Evolutionary conservation across 2,329 filamentous ascomycete species (phyloP).

Genomic region (Ascochyta lentis): DNA sequence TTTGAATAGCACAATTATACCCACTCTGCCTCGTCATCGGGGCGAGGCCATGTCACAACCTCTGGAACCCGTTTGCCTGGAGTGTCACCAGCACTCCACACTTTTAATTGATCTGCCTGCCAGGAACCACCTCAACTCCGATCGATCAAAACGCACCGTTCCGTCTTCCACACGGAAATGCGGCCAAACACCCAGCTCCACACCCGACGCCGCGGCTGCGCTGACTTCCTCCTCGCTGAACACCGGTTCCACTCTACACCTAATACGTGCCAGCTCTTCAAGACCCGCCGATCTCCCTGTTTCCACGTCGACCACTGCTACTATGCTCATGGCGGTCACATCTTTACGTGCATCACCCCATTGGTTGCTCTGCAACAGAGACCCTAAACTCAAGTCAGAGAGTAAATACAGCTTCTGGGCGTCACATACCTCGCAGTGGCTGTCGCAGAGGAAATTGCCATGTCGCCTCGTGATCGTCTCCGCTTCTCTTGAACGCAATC

Average conservation of each 20-base stretch:
- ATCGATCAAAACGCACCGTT: slow-evolving; percentile 38
- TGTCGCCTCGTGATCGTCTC: slow-evolving; percentile 19
- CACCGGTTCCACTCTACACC: slow-evolving; percentile 27
- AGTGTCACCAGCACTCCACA: slow-evolving; percentile 41
- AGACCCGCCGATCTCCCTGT: slow-evolving; percentile 18
- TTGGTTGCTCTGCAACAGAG: not conserved
- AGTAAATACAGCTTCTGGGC: too few species aligned
- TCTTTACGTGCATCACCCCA: slow-evolving; percentile 5
- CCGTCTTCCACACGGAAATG: slow-evolving; percentile 43
- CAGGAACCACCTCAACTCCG: slow-evolving; percentile 39
- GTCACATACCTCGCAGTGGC: not conserved
- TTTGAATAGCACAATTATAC: slow-evolving; percentile 23
- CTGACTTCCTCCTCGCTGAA: slow-evolving; percentile 22
- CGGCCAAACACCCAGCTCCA: slow-evolving; percentile 23
- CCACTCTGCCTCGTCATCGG: slow-evolving; percentile 6
- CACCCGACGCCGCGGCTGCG: slow-evolving; percentile 7
- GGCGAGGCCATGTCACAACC: not conserved
- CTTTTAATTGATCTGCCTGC: slow-evolving; percentile 44
- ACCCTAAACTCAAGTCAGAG: not conserved
- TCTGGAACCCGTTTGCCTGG: not conserved
- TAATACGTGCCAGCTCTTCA: slow-evolving; percentile 24
- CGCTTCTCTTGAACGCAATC: slow-evolving; percentile 1
- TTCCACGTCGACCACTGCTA: slow-evolving; percentile 19
- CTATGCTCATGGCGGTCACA: slow-evolving; percentile 22
- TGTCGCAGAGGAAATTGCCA: slow-evolving; percentile 25